Conservation (phyloP, 192 early-diverging fungal genomes). For the Spinellus fusiger region DNA sequence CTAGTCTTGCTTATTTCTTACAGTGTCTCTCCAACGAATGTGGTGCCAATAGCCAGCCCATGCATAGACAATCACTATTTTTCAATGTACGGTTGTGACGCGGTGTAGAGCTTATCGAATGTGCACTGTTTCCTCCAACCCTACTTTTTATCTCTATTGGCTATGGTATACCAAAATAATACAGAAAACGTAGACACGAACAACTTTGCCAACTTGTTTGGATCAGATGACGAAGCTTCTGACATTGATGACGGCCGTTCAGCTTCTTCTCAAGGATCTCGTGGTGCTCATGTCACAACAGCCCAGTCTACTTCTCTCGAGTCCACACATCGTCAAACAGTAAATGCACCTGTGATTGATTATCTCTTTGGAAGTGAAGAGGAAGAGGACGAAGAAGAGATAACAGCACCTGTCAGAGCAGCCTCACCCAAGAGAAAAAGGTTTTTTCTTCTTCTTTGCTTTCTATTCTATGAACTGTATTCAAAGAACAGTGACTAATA, state of each 20-base stretch:
- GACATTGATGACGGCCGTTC: constrained; percentile 28
- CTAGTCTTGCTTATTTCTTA: too few relatives aligned
- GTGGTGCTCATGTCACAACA: neutral
- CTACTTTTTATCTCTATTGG: neutral
- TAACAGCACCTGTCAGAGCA: neutral
- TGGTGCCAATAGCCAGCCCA: too few relatives aligned
- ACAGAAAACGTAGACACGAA: constrained; percentile 4
- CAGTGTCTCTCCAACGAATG: too few relatives aligned
- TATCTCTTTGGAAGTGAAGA: constrained; percentile 37
- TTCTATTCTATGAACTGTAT: too few relatives aligned
- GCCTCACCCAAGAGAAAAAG: constrained; percentile 1
- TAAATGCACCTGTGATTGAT: constrained; percentile 4
- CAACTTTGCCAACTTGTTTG: constrained; percentile 20
- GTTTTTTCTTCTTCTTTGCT: neutral
- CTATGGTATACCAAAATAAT: constrained; percentile 1
- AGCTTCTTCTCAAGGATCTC: constrained; percentile 1
- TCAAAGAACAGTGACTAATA: too few relatives aligned
- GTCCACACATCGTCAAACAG: neutral
- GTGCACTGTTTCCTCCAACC: too few relatives aligned
- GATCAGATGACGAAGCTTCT: constrained; percentile 32
- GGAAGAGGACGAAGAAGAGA: constrained; percentile 19
- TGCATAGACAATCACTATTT: too few relatives aligned
- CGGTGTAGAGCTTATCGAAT: too few relatives aligned
- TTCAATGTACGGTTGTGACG: too few relatives aligned
- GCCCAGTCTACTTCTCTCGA: neutral